Evolutionary conservation across 2,329 filamentous ascomycete species (phyloP).

Genomic region (Hypoxylon sp.): DNA sequence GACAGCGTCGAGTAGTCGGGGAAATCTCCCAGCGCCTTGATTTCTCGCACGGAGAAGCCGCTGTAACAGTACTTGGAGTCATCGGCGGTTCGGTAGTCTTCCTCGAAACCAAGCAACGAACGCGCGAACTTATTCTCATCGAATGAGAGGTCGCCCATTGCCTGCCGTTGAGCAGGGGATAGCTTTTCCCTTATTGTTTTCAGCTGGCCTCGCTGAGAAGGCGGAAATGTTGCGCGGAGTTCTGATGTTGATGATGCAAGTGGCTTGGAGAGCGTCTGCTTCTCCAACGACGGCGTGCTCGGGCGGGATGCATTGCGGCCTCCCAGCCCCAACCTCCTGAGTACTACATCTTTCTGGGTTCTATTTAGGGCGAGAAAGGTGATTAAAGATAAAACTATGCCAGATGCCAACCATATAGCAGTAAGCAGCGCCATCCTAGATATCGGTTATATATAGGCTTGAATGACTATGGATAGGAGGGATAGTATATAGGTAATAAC

Average conservation of each 20-base stretch:
- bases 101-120: constrained; percentile 52
- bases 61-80: constrained; percentile 69
- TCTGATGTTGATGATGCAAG: constrained; percentile 41
- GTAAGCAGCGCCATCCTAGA: constrained; percentile 34
- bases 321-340: constrained; percentile 42
- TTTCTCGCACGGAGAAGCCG: constrained; percentile 77
- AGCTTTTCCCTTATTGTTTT: constrained; percentile 36
- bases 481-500: neutral
- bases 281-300: constrained; percentile 46
- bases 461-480: neutral
- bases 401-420: constrained; percentile 43
- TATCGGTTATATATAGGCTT: neutral
- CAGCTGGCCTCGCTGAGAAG: constrained; percentile 44
- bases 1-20: constrained; percentile 82
- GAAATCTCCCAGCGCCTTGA: constrained; percentile 79
- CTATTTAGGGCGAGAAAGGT: constrained; percentile 40
- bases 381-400: constrained; percentile 42
- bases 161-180: constrained; percentile 36
- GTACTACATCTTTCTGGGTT: constrained; percentile 37
- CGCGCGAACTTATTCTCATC: constrained; percentile 37
- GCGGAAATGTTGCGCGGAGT: constrained; percentile 43
- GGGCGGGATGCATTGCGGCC: constrained; percentile 29
- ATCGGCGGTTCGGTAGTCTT: constrained; percentile 54
- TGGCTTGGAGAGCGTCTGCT: constrained; percentile 45
- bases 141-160: constrained; percentile 43